Base-by-base conservation (phyloP, 1,139 yeast species). In the Debaryomyces nepalensis region DNA sequence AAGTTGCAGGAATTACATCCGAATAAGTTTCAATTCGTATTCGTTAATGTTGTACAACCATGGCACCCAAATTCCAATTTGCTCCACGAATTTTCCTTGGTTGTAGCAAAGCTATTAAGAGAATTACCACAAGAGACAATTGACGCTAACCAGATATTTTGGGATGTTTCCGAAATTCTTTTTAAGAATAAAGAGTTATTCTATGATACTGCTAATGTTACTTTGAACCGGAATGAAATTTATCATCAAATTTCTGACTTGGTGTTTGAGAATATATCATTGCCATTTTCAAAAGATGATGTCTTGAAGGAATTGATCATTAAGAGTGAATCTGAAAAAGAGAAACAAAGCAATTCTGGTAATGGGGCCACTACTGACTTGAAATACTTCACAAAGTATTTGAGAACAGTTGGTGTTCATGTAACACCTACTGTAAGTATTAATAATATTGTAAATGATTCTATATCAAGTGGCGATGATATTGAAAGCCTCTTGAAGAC, bases 381-480 rank as follows among this genome's bases (percentile, higher is more conserved):
- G 48, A 89, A 87, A 64, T 84, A 84, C 55, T 87, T 87, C 58
- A 77, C 90, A 23, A 76, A 81, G 57, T 80, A 80, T 57, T 82
- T 82, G 41, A 78, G 97, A 58, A 88, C 87, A 45, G 81, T 82
- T 33, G 89, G 95, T 26, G 79, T 87, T 33, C 96, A 89, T 58
- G 82, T 86, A 20, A 86, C 95, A 2, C 97, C 97, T n/a, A 82
- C 95, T 2, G 84, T 87, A 11, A 66, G 79, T 23, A 66, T 89
- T 39, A 79, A 88, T 57, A 96, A 96, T 1, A 76, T 86, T 39
- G 71, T 63, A 15, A 65, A 63, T 43, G 63, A 60, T 41, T 44
- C 62, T 5, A 56, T 73, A 29, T 70, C 75, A 34, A 70, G 76
- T 47, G 74, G 76, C 4, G 46, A 61, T 12, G 68, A 67, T 24